These are phyloP conservation scores for Malassezia slooffiae DNA, from an alignment of 1,284 basidiomycete genomes.

Conservation along the genomic window DNA sequence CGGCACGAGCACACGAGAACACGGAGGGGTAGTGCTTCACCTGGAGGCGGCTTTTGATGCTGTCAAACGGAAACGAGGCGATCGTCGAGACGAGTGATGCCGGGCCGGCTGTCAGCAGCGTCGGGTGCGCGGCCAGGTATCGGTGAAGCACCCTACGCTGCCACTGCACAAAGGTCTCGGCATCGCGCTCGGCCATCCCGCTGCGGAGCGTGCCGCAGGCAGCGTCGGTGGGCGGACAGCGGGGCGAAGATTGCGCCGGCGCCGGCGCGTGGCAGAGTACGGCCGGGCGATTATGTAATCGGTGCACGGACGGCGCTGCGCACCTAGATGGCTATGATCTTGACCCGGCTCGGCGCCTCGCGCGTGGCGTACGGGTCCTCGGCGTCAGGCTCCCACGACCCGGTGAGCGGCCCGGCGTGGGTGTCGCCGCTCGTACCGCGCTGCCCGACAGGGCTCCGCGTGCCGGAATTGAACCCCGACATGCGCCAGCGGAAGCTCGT, in stretches of 20 bases:
- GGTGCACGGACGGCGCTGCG: too few species aligned
- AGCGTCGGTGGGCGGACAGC: conserved; percentile 1
- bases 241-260: too few species aligned
- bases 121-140: conserved; percentile 31
- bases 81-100: conserved; percentile 41
- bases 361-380: conserved; percentile 4
- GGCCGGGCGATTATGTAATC: too few species aligned
- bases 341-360: conserved; percentile 6
- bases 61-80: conserved; percentile 45
- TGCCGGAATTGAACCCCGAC: neutral
- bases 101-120: conserved; percentile 38
- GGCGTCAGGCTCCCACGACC: neutral
- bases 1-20: conserved; percentile 37
- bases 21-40: conserved; percentile 42
- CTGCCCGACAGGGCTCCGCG: neutral
- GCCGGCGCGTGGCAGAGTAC: too few species aligned
- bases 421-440: too few species aligned
- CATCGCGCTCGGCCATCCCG: too few species aligned
- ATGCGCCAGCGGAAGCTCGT: neutral
- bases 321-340: conserved; percentile 4
- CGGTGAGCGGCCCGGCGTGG: too few species aligned
- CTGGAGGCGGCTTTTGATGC: conserved; percentile 39
- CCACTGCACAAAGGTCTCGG: too few species aligned
- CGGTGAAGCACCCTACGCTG: too few species aligned
- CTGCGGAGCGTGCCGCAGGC: too few species aligned